Conservation (phyloP, 257 asterid species). For the Euphrasia confusa region DNA sequence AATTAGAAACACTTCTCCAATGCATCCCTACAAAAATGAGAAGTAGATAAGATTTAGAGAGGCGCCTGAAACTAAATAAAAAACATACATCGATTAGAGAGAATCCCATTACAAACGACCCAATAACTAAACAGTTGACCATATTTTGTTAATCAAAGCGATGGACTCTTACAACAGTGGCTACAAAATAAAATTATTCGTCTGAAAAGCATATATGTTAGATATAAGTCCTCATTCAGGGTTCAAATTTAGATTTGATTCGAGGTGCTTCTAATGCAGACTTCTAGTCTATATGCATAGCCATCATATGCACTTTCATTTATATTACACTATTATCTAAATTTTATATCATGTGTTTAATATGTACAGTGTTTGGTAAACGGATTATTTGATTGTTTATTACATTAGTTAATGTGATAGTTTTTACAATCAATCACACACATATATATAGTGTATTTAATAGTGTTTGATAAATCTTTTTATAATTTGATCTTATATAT, state of each 20-base stretch:
- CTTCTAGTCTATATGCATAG: background rate
- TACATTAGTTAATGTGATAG: too few species aligned
- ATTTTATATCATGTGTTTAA: too few species aligned
- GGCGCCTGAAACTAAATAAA: background rate
- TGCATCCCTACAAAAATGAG: background rate
- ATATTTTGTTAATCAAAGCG: background rate
- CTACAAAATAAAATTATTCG: background rate
- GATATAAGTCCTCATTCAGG: background rate
- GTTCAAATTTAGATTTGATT: background rate
- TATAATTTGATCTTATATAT: too few species aligned
- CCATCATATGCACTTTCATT: background rate
- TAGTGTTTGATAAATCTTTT: too few species aligned
- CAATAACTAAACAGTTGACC: background rate
- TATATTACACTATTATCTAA: too few species aligned
- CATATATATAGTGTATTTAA: too few species aligned
- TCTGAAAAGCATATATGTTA: background rate
- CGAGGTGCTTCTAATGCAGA: background rate
- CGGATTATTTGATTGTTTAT: too few species aligned
- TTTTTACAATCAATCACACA: too few species aligned
- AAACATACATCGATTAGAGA: background rate
- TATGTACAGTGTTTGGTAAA: too few species aligned
- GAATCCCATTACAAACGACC: background rate
- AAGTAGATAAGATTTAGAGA: background rate
- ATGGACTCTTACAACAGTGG: background rate
- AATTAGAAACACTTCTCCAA: background rate